phyloP scores from a whole-genome alignment of 1,284 basidiomycete genomes.

The Pseudozyma thailandica region DNA sequence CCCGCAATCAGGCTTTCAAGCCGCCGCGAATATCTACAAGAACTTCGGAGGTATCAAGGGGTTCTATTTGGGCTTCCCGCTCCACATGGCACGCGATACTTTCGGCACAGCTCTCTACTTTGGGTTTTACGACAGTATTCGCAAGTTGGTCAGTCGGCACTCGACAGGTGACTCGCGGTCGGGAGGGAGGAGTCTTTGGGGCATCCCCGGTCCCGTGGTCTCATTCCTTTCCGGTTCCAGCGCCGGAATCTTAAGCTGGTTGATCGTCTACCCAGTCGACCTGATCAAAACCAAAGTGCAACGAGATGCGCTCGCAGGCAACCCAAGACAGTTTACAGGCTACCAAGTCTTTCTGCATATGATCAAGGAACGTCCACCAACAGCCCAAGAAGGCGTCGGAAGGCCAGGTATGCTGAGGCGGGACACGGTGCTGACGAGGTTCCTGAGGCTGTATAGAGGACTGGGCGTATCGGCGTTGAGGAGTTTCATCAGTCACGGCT shows the following conservation, averaged over 20 bases:
- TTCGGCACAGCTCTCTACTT: slow-evolving; percentile 64
- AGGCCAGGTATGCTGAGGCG: slow-evolving; percentile 70
- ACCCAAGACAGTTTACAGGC: slow-evolving; percentile 74
- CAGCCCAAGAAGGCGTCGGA: slow-evolving; percentile 54
- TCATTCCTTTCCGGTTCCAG: slow-evolving; percentile 64
- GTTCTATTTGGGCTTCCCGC: slow-evolving; percentile 65
- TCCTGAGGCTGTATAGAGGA: slow-evolving; percentile 64
- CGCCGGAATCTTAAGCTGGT: slow-evolving; percentile 64
- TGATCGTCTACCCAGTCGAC: slow-evolving; percentile 66
- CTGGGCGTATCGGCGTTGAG: slow-evolving; percentile 64
- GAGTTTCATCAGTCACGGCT: slow-evolving; percentile 66
- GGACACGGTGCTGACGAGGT: slow-evolving; percentile 68
- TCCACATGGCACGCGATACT: slow-evolving; percentile 60
- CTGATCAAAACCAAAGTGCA: slow-evolving; percentile 94
- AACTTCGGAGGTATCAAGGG: slow-evolving; percentile 64
- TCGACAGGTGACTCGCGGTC: slow-evolving; percentile 29
- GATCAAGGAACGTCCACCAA: slow-evolving; percentile 80
- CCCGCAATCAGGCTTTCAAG: slow-evolving; percentile 59
- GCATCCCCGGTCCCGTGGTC: slow-evolving; percentile 59
- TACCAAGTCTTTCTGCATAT: slow-evolving; percentile 80
- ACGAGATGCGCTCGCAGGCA: slow-evolving; percentile 83
- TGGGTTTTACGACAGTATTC: slow-evolving; percentile 65
- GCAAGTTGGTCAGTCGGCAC: slow-evolving; percentile 49
- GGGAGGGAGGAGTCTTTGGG: slow-evolving; percentile 41
- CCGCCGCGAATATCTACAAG: slow-evolving; percentile 60